Conservation (phyloP, 768 basidiomycete genomes). For the Xerocomellus chrysenteron region DNA sequence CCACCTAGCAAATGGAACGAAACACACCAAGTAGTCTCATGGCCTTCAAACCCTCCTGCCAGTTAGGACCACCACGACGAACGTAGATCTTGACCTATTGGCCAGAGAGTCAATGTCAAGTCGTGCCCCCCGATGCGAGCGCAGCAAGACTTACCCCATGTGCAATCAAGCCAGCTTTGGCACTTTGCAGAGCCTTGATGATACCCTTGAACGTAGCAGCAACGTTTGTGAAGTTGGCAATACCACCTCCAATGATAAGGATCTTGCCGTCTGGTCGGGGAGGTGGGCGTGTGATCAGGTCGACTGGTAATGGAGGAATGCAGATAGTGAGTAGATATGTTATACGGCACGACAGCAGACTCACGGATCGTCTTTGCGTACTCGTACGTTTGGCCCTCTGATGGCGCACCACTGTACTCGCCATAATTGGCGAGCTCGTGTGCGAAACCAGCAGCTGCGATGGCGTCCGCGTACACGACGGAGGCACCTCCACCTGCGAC, state of each 20-base stretch:
- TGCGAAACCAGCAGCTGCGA: conserved; percentile 91
- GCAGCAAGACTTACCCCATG: conserved; percentile 21
- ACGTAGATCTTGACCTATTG: conserved; percentile 88
- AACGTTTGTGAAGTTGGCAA: conserved; percentile 99
- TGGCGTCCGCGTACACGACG: conserved; percentile 71
- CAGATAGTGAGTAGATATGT: background rate
- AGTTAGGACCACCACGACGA: conserved; percentile 98
- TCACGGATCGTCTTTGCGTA: conserved; percentile 96
- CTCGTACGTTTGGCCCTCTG: conserved; percentile 98
- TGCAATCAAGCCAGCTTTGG: conserved; percentile 77
- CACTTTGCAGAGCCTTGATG: conserved; percentile 94
- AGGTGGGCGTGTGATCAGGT: conserved; percentile 89
- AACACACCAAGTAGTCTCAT: conserved; percentile 82
- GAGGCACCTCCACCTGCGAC: conserved; percentile 94
- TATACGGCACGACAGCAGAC: conserved; percentile 27
- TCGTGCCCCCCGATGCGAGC: background rate
- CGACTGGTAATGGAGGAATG: conserved; percentile 48
- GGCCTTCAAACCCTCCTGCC: conserved; percentile 97
- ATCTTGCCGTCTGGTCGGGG: conserved; percentile 89
- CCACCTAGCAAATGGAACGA: background rate
- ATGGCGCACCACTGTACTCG: conserved; percentile 98
- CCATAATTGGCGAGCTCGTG: conserved; percentile 99
- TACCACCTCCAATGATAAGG: conserved; percentile 99
- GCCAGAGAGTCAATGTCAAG: conserved; percentile 36
- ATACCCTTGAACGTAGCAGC: conserved; percentile 99